These are phyloP conservation scores for Apiospora arundinis DNA, from an alignment of 2,329 filamentous ascomycete species.

Conservation along the genomic window DNA sequence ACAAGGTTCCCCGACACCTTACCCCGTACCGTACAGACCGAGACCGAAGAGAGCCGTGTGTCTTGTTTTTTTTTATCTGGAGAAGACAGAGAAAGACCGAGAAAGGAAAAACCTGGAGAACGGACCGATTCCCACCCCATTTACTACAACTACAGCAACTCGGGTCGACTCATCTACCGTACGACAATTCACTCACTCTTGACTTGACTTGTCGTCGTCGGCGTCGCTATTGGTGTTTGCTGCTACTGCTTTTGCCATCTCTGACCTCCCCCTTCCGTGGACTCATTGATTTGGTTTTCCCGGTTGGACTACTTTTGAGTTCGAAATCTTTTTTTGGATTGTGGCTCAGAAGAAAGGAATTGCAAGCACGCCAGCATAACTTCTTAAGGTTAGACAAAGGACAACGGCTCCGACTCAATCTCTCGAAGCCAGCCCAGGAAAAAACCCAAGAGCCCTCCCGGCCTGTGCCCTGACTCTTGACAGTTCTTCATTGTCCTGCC, in stretches of 20 bases:
- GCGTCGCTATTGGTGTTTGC: neutral
- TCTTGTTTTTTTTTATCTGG: neutral
- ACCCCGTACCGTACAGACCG: neutral
- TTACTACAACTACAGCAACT: neutral
- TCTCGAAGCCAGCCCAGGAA: neutral
- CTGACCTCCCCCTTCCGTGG: neutral
- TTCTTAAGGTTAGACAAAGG: slow-evolving; percentile 16
- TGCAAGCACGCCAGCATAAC: neutral
- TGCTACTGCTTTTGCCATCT: neutral
- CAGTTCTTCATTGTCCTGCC: neutral
- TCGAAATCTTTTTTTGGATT: neutral
- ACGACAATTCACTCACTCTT: neutral
- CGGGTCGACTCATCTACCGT: neutral
- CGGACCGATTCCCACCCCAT: slow-evolving; percentile 1
- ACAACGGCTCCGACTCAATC: slow-evolving; percentile 13
- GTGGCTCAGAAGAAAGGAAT: slow-evolving; percentile 9
- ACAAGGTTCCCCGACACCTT: neutral
- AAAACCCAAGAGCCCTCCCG: slow-evolving; percentile 3
- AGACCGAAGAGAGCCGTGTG: neutral
- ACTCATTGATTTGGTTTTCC: slow-evolving; percentile 23
- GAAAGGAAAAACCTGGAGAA: slow-evolving; percentile 3
- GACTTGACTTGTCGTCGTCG: neutral
- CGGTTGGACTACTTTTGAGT: slow-evolving; percentile 19
- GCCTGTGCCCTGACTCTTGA: slow-evolving; percentile 6
- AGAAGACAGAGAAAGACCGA: neutral